Conservation (phyloP, 495 filamentous ascomycete genomes). For the Talaromyces proteolyticus region DNA sequence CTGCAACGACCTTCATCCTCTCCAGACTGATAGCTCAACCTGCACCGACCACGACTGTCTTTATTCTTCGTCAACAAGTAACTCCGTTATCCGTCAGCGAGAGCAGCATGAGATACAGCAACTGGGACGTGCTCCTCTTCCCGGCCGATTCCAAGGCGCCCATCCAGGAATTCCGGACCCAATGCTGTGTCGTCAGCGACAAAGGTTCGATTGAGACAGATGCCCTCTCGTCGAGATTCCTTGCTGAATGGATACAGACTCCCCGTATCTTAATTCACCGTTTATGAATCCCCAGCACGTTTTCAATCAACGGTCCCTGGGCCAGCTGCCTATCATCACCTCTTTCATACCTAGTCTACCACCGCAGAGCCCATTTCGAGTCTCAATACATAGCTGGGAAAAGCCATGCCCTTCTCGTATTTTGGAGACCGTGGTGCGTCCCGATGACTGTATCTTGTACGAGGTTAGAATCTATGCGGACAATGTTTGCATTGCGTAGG, state of each 20-base stretch:
- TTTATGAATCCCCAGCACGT: constrained; percentile 22
- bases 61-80: too few relatives aligned
- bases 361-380: constrained; percentile 55
- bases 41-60: too few relatives aligned
- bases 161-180: constrained; percentile 80
- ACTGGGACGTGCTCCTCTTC: constrained; percentile 85
- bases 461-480: constrained; percentile 69
- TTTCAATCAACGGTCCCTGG: constrained; percentile 23
- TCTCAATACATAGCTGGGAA: constrained; percentile 82
- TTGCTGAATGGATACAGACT: constrained; percentile 16
- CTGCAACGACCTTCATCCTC: too few relatives aligned
- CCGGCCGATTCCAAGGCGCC: constrained; percentile 58
- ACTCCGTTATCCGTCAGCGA: too few relatives aligned
- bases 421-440: constrained; percentile 53
- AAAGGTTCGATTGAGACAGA: constrained; percentile 42
- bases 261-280: constrained; percentile 27
- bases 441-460: constrained; percentile 55
- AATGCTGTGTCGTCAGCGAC: constrained; percentile 71
- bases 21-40: too few relatives aligned
- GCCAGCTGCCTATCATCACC: constrained; percentile 62
- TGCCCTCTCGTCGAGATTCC: background rate
- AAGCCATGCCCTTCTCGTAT: constrained; percentile 56
- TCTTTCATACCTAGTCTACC: constrained; percentile 69
- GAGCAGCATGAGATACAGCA: constrained; percentile 67
- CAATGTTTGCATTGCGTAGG: constrained; percentile 60